phyloP scores from a whole-genome alignment of 179 eudicot species.

The Beta lomatogona region DNA sequence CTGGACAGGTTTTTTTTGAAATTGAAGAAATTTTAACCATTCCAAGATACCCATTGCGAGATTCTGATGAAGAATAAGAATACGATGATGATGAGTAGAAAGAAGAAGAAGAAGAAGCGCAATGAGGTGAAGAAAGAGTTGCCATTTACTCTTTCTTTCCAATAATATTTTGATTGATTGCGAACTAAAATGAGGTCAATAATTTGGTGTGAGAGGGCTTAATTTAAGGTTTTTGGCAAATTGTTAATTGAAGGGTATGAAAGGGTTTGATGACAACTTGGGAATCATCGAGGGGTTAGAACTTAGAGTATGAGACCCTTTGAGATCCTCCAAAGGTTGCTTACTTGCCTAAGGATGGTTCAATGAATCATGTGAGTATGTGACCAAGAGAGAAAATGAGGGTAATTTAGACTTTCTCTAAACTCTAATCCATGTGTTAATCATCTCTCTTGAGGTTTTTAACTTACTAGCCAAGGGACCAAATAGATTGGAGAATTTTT shows the following conservation, averaged over 20 bases:
- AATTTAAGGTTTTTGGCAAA: background rate
- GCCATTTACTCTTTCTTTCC: constrained; percentile 38
- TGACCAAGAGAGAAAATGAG: background rate
- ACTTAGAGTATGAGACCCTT: constrained; percentile 30
- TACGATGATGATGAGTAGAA: constrained; percentile 29
- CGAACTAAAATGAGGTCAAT: background rate
- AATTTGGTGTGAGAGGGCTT: constrained; percentile 6
- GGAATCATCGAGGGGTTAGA: constrained; percentile 49
- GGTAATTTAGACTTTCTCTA: background rate
- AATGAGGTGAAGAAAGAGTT: constrained; percentile 46
- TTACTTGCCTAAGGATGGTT: constrained; percentile 4
- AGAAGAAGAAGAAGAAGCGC: constrained; percentile 31
- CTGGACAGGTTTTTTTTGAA: constrained; percentile 28
- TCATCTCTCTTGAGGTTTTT: too few species aligned
- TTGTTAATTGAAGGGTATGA: background rate
- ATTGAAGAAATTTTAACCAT: constrained; percentile 31
- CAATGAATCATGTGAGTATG: background rate
- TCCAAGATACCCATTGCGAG: constrained; percentile 40
- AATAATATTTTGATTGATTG: background rate
- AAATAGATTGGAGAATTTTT: too few species aligned
- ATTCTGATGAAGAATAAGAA: constrained; percentile 38
- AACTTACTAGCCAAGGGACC: too few species aligned
- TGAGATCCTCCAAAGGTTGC: constrained; percentile 56
- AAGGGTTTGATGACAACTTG: constrained; percentile 20
- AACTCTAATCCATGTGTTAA: background rate